A percentile compares a stretch with the other conserved stretches of the same genome.
Conservation (phyloP, 1,139 yeast species). For the Protomyces inundatus region DNA sequence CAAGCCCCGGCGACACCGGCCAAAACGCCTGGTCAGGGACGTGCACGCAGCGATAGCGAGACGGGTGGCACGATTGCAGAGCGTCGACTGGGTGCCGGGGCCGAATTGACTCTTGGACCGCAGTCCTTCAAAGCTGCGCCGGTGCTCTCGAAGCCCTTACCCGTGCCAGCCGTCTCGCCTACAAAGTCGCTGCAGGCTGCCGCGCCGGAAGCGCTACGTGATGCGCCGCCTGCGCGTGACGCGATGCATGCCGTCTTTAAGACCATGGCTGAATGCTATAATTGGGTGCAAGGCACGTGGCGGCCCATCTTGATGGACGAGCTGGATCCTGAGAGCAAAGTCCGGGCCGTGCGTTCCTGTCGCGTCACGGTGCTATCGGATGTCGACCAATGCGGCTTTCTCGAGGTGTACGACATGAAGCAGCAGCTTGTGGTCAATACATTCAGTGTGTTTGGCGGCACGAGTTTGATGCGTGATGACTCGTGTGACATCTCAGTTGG, state of each 20-base stretch:
- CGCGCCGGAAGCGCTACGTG: neutral
- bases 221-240: neutral
- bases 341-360: constrained; percentile 17
- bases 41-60: neutral
- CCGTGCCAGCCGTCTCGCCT: neutral
- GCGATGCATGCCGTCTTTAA: constrained; percentile 3
- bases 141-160: neutral
- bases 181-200: neutral
- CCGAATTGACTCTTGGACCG: constrained; percentile 6
- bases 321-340: constrained; percentile 10
- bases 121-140: neutral
- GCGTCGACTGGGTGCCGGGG: constrained; percentile 10
- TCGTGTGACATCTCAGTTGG: constrained; percentile 23
- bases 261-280: constrained; percentile 25
- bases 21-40: neutral
- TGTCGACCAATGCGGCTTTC: constrained; percentile 3
- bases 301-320: constrained; percentile 21
- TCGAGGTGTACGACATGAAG: constrained; percentile 17
- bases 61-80: constrained; percentile 5
- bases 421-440: constrained; percentile 3
- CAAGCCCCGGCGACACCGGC: neutral
- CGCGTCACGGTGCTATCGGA: constrained; percentile 9
- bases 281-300: constrained; percentile 19
- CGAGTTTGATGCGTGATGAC: constrained; percentile 22
- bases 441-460: constrained; percentile 10